Percentiles rank a stretch among this genome's conserved stretches.
Evolutionary conservation across 2,329 filamentous ascomycete species (phyloP).

Genomic region (Fusarium nodosum): DNA sequence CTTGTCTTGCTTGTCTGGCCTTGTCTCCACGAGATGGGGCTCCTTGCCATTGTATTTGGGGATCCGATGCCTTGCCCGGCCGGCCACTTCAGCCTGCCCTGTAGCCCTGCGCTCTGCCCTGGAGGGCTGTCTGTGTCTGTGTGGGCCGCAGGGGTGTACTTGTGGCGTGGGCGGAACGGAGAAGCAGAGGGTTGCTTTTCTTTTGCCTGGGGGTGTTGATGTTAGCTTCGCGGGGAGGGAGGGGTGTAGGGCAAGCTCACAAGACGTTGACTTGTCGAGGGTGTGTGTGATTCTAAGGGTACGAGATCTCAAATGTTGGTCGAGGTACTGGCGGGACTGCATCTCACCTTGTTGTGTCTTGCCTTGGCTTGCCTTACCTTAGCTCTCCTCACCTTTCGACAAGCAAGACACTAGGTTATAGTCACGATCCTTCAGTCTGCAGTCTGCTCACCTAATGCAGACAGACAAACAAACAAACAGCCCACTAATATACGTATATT

Average conservation of each 20-base stretch:
- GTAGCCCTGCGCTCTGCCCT: constrained; percentile 42
- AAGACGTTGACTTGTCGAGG: constrained; percentile 1
- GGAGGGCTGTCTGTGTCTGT: constrained; percentile 27
- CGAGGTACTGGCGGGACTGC: constrained; percentile 21
- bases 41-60: background rate
- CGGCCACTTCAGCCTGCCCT: constrained; percentile 22
- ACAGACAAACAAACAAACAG: background rate
- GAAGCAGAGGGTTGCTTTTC: background rate
- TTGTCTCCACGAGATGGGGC: constrained; percentile 14
- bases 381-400: constrained; percentile 8
- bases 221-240: constrained; percentile 23
- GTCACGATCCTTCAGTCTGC: background rate
- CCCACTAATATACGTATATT: background rate
- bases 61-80: constrained; percentile 5
- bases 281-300: constrained; percentile 20
- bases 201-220: background rate
- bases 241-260: constrained; percentile 36
- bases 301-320: constrained; percentile 22
- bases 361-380: constrained; percentile 23
- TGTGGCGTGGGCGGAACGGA: constrained; percentile 12
- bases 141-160: background rate
- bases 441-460: constrained; percentile 5
- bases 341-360: background rate
- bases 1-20: background rate
- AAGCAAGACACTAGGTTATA: background rate